phyloP scores from a whole-genome alignment of 257 asterid genomes.

The Solanum medicagineum region DNA sequence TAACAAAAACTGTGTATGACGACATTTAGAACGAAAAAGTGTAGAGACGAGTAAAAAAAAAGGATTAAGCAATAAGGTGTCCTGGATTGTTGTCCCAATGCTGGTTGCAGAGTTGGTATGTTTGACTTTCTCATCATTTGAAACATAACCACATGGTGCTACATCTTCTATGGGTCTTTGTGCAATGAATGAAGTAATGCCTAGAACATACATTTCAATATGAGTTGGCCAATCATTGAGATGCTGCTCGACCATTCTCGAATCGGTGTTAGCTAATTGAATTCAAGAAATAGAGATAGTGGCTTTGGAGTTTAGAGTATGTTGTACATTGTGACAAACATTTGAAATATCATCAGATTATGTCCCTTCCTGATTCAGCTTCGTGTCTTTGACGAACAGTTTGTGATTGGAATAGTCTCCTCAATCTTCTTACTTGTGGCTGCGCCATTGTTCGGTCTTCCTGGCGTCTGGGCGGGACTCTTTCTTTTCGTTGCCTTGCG shows the following conservation, averaged over 20 bases:
- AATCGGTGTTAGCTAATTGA: neutral
- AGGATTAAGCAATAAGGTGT: neutral
- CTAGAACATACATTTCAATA: neutral
- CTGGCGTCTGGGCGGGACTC: conserved; percentile 85
- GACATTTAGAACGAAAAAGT: neutral
- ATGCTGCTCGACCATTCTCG: neutral
- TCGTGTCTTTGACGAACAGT: conserved; percentile 28
- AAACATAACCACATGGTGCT: neutral
- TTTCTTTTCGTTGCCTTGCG: conserved; percentile 87
- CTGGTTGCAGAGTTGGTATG: neutral
- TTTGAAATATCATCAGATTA: neutral
- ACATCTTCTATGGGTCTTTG: neutral
- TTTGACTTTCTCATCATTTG: neutral
- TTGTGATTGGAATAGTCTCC: conserved; percentile 53
- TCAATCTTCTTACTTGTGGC: conserved; percentile 49
- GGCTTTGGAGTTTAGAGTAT: neutral
- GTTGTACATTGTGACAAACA: neutral
- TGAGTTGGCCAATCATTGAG: neutral
- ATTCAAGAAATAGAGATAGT: neutral
- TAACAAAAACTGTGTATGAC: neutral
- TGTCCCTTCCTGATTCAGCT: neutral
- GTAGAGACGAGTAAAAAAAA: neutral
- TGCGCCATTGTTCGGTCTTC: conserved; percentile 58
- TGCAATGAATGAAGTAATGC: neutral
- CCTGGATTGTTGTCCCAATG: neutral